Percentiles rank a stretch among this genome's conserved stretches.
Evolutionary conservation across 2,329 filamentous ascomycete genomes (phyloP).

Genomic region (Zymoseptoria ardabiliae): DNA sequence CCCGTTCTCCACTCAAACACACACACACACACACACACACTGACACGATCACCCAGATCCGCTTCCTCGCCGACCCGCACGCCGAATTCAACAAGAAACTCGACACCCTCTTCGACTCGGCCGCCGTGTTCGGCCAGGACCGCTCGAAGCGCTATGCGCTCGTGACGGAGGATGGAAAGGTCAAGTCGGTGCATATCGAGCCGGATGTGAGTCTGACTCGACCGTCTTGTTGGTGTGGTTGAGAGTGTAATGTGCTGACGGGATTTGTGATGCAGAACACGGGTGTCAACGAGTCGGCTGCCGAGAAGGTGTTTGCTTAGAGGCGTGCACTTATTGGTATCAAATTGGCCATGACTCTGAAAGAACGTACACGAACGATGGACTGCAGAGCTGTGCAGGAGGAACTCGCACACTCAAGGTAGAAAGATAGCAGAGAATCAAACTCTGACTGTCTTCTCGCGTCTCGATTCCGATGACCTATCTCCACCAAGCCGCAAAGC

Average conservation of each 20-base stretch:
- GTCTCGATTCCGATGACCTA: no score
- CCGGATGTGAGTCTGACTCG: conserved; percentile 60
- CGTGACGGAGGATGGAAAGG: conserved; percentile 74
- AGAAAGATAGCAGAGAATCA: no score
- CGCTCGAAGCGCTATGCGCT: conserved; percentile 86
- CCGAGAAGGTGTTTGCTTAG: conserved; percentile 12
- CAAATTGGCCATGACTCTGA: not conserved
- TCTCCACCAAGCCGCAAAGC: no score
- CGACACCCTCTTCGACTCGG: conserved; percentile 73
- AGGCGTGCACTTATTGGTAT: not conserved
- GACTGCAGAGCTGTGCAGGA: no score
- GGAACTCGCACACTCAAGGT: no score
- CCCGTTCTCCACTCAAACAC: no score
- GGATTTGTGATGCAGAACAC: conserved; percentile 1
- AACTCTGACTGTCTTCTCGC: no score
- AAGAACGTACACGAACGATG: not conserved
- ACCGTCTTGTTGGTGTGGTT: conserved; percentile 36
- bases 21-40: no score
- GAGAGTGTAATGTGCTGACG: not conserved
- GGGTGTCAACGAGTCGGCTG: conserved; percentile 11
- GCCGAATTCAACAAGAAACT: conserved; percentile 75
- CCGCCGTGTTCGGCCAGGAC: conserved; percentile 70
- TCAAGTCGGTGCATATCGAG: conserved; percentile 74
- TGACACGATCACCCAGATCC: conserved; percentile 52
- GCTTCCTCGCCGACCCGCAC: conserved; percentile 78